Evolutionary conservation across 495 filamentous ascomycete genomes (phyloP).

Genomic region (Penicillium canescens): DNA sequence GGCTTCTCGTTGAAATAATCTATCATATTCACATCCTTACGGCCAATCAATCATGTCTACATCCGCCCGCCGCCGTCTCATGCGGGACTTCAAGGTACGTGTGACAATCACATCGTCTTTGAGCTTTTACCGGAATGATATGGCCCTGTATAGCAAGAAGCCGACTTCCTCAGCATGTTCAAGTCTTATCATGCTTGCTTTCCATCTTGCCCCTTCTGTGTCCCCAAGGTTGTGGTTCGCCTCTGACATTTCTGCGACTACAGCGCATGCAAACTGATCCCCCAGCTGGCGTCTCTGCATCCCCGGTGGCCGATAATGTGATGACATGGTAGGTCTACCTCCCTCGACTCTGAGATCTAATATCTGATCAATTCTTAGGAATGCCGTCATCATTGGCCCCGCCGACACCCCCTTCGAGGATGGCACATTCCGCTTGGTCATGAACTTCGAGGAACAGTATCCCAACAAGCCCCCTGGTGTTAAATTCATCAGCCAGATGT

Average conservation of each 20-base stretch:
- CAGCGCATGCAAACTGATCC: slow-evolving; percentile 99
- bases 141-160: too few species aligned
- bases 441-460: slow-evolving; percentile 99
- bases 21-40: slow-evolving; percentile 1
- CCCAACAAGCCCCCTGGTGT: slow-evolving; percentile 97
- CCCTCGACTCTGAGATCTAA: too few species aligned
- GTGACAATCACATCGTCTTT: not conserved
- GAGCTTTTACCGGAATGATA: not conserved
- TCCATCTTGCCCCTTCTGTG: not conserved
- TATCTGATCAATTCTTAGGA: slow-evolving; percentile 58
- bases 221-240: not conserved
- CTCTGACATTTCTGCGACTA: slow-evolving; percentile 17
- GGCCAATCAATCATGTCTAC: slow-evolving; percentile 70
- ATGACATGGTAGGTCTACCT: slow-evolving; percentile 83
- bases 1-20: not conserved
- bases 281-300: slow-evolving; percentile 94
- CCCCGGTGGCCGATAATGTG: slow-evolving; percentile 95
- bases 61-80: slow-evolving; percentile 87
- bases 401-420: slow-evolving; percentile 98
- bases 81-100: slow-evolving; percentile 97
- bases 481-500: slow-evolving; percentile 99
- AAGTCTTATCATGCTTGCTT: not conserved
- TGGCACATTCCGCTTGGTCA: slow-evolving; percentile 94
- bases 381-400: slow-evolving; percentile 97
- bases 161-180: too few species aligned